Conservation (phyloP, 2,329 filamentous ascomycete species). For the Xylariaceae sp. region DNA sequence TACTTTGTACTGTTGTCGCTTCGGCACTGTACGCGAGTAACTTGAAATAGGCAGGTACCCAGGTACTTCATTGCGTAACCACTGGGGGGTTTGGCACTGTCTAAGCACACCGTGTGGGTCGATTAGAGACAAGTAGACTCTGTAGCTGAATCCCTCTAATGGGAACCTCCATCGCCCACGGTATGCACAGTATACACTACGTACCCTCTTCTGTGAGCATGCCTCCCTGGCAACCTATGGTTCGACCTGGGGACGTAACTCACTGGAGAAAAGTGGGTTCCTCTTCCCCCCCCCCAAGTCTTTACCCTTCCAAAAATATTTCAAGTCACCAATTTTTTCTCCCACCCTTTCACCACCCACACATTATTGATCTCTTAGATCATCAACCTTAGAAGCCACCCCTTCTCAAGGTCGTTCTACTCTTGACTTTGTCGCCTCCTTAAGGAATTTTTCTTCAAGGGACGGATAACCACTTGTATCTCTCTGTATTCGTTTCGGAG, state of each 20-base stretch:
- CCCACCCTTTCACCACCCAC: constrained; percentile 22
- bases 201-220: not conserved
- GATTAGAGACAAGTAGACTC: no score
- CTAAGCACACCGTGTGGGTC: no score
- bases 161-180: not conserved
- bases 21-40: no score
- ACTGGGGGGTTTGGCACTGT: no score
- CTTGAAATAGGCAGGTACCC: no score
- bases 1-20: no score
- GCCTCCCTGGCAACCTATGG: not conserved
- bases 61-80: no score
- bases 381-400: constrained; percentile 27
- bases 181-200: not conserved
- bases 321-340: constrained; percentile 28
- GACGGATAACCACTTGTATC: constrained; percentile 24
- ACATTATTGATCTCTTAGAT: constrained; percentile 26
- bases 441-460: constrained; percentile 20
- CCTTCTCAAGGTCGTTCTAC: constrained; percentile 26
- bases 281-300: constrained; percentile 8
- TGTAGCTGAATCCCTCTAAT: no score
- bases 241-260: constrained; percentile 4
- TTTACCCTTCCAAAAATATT: constrained; percentile 29
- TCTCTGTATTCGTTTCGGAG: constrained; percentile 30
- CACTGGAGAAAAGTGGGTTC: not conserved
- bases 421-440: constrained; percentile 18